Evolutionary conservation across 2,329 filamentous ascomycete species (phyloP).

Genomic region (Bipolaris gigantea): DNA sequence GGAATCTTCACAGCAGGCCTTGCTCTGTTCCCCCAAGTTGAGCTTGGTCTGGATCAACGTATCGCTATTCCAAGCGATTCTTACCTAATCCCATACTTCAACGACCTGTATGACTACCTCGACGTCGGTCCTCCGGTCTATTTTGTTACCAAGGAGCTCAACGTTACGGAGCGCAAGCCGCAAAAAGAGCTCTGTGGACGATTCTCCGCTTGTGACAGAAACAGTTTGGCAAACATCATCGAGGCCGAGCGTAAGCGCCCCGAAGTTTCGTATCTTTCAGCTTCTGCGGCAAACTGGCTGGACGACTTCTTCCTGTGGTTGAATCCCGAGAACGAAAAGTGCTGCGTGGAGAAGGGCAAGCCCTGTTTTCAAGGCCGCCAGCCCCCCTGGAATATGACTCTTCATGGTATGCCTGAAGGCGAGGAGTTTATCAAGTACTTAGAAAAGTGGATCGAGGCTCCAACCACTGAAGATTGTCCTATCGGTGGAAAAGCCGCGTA

Average conservation of each 20-base stretch:
- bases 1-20: constrained; percentile 84
- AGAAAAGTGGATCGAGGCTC: constrained; percentile 76
- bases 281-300: constrained; percentile 91
- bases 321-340: constrained; percentile 71
- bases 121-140: constrained; percentile 92
- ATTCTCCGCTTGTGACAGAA: constrained; percentile 83
- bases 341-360: constrained; percentile 64
- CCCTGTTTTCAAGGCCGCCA: constrained; percentile 78
- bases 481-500: constrained; percentile 89
- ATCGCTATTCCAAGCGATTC: constrained; percentile 93
- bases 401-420: constrained; percentile 89
- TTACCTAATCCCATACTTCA: constrained; percentile 94
- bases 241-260: constrained; percentile 93
- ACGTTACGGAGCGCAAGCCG: constrained; percentile 71
- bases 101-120: constrained; percentile 92
- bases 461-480: constrained; percentile 81
- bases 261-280: constrained; percentile 82
- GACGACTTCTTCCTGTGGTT: constrained; percentile 97
- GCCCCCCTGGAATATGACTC: constrained; percentile 85
- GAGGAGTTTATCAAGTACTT: constrained; percentile 89
- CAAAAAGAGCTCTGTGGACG: constrained; percentile 89
- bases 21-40: constrained; percentile 78
- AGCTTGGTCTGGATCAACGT: constrained; percentile 89
- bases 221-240: constrained; percentile 84
- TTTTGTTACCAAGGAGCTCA: constrained; percentile 83